phyloP scores from a whole-genome alignment of 108 stramenopile genomes.

The Pelagomonas calceolata region DNA sequence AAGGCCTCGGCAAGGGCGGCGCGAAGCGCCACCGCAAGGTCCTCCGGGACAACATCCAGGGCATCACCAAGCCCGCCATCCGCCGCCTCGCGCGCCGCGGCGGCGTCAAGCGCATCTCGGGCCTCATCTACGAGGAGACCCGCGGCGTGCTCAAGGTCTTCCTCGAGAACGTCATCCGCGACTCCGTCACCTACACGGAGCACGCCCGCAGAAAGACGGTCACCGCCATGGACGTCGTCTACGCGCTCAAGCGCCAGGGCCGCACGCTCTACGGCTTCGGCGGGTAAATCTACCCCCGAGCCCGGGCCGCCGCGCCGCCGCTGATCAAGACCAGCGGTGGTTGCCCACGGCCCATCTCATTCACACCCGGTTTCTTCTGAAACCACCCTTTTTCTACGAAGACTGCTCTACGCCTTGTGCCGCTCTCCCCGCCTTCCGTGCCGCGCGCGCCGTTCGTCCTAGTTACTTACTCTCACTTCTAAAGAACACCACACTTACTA shows the following conservation, averaged over 20 bases:
- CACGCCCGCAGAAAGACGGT: slow-evolving; percentile 29
- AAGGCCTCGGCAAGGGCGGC: slow-evolving; percentile 79
- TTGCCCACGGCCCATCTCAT: no score
- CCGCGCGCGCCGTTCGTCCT: no score
- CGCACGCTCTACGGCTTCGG: slow-evolving; percentile 48
- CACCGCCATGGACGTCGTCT: slow-evolving; percentile 43
- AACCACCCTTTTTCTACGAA: no score
- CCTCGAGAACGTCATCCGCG: slow-evolving; percentile 26
- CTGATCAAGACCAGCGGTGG: no score
- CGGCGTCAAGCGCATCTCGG: slow-evolving; percentile 43
- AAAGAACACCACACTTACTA: no score
- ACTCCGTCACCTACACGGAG: slow-evolving; percentile 29
- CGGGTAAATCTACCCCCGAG: slow-evolving; percentile 23
- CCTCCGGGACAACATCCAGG: slow-evolving; percentile 61
- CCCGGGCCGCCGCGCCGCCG: no score
- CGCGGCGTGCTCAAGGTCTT: slow-evolving; percentile 49
- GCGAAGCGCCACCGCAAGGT: slow-evolving; percentile 98
- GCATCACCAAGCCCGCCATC: slow-evolving; percentile 54
- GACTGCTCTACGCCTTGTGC: no score
- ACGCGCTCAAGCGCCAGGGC: slow-evolving; percentile 45
- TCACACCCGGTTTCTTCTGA: no score
- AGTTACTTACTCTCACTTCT: no score
- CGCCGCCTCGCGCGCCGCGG: slow-evolving; percentile 52
- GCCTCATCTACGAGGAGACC: slow-evolving; percentile 57
- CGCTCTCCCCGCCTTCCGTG: no score